Evolutionary conservation across 176 grass and related monocot genomes (phyloP).

Genomic region (Chrysopogon serrulatus): DNA sequence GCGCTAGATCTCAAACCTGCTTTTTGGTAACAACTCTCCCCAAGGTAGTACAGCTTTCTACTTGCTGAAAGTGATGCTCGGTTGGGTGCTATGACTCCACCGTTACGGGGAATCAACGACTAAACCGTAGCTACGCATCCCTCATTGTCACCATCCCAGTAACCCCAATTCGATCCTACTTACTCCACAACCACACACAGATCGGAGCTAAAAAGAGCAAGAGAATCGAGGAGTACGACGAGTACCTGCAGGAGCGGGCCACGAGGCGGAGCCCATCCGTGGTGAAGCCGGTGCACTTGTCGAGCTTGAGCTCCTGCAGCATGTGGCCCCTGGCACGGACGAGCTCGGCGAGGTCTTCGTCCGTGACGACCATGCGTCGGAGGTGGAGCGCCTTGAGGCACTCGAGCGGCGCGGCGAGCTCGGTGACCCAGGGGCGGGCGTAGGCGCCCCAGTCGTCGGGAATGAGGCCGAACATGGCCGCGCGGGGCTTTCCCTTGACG

Average conservation of each 20-base stretch:
- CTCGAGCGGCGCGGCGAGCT: conserved; percentile 53
- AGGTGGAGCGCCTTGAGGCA: conserved; percentile 84
- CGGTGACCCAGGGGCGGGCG: conserved; percentile 46
- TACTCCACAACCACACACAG: not conserved
- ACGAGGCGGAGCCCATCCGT: conserved; percentile 74
- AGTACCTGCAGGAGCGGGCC: conserved; percentile 70
- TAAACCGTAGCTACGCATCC: not conserved
- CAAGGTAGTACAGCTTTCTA: conserved; percentile 3
- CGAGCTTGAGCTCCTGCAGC: conserved; percentile 80
- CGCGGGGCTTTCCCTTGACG: conserved; percentile 77
- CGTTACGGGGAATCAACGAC: not conserved
- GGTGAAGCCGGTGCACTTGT: conserved; percentile 86
- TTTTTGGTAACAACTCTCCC: not conserved
- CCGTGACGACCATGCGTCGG: conserved; percentile 74
- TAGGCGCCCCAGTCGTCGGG: conserved; percentile 75
- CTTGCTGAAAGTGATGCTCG: not conserved
- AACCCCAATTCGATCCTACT: not conserved
- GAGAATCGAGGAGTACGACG: not conserved
- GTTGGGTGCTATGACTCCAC: not conserved
- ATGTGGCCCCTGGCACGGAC: conserved; percentile 59
- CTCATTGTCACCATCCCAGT: conserved; percentile 1
- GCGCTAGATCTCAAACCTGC: conserved; percentile 7
- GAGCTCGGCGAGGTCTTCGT: conserved; percentile 61
- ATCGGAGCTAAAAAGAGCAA: not conserved
- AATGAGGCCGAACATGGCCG: conserved; percentile 73